phyloP scores from a whole-genome alignment of 108 stramenopile species.

The Asterionellopsis glacialis region DNA sequence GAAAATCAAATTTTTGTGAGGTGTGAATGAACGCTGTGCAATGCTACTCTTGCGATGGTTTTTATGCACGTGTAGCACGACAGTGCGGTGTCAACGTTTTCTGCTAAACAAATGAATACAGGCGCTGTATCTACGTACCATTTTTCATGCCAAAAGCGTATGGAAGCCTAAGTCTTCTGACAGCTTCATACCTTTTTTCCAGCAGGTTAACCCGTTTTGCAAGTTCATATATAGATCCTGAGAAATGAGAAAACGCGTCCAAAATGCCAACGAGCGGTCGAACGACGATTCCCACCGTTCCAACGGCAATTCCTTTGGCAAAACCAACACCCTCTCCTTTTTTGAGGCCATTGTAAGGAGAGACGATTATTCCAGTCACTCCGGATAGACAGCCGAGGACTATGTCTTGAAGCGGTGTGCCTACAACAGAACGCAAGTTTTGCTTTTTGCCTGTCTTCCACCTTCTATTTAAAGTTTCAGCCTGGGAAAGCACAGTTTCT shows the following conservation, averaged over 20 bases:
- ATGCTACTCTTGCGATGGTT: too few species aligned
- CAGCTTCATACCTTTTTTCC: slow-evolving; percentile 59
- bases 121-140: too few species aligned
- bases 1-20: too few species aligned
- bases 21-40: too few species aligned
- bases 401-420: slow-evolving; percentile 73
- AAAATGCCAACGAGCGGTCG: slow-evolving; percentile 79
- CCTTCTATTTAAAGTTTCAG: slow-evolving; percentile 47
- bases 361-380: slow-evolving; percentile 56
- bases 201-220: slow-evolving; percentile 78
- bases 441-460: slow-evolving; percentile 66
- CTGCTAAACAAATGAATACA: too few species aligned
- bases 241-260: slow-evolving; percentile 75
- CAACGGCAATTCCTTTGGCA: slow-evolving; percentile 52
- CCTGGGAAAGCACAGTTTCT: slow-evolving; percentile 61
- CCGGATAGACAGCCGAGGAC: slow-evolving; percentile 66
- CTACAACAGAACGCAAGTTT: slow-evolving; percentile 38
- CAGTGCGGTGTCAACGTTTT: too few species aligned
- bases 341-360: slow-evolving; percentile 64
- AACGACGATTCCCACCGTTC: slow-evolving; percentile 62
- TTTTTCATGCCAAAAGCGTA: slow-evolving; percentile 63
- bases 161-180: slow-evolving; percentile 59
- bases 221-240: slow-evolving; percentile 70
- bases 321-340: slow-evolving; percentile 57
- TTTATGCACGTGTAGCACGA: too few species aligned